Evolutionary conservation across 1,284 basidiomycete species (phyloP).

Genomic region (Coriolopsis trogii): DNA sequence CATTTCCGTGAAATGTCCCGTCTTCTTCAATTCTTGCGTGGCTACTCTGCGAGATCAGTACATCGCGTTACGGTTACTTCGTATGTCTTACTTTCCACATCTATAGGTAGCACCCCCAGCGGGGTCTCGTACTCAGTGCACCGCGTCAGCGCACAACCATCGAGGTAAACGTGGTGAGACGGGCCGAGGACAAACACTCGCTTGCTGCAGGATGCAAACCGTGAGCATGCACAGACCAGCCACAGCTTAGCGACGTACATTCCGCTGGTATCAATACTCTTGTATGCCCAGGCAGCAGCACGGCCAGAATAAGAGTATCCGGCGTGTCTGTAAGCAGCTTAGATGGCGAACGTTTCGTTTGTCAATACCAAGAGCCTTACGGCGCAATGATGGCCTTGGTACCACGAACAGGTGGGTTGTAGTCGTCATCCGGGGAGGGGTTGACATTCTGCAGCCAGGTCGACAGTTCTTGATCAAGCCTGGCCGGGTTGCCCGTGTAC

Average conservation of each 20-base stretch:
- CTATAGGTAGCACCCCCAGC: conserved; percentile 80
- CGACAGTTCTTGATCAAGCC: conserved; percentile 64
- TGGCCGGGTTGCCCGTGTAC: conserved; percentile 71
- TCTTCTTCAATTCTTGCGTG: conserved; percentile 67
- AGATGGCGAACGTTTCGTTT: conserved; percentile 10
- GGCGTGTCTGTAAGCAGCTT: conserved; percentile 73
- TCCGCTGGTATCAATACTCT: conserved; percentile 76
- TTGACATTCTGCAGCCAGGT: conserved; percentile 67
- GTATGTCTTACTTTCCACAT: conserved; percentile 69
- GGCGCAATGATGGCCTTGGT: conserved; percentile 97
- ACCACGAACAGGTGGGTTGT: conserved; percentile 65
- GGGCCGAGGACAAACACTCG: conserved; percentile 95
- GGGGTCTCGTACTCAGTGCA: conserved; percentile 86
- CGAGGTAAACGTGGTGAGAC: conserved; percentile 90
- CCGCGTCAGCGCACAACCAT: conserved; percentile 83
- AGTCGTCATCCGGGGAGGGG: conserved; percentile 47
- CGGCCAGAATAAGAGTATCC: conserved; percentile 96
- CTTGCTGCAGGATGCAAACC: conserved; percentile 60
- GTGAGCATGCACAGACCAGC: conserved; percentile 11
- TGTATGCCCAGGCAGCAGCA: conserved; percentile 96
- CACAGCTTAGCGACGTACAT: conserved; percentile 59
- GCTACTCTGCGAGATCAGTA: conserved; percentile 44
- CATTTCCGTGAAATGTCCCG: conserved; percentile 78
- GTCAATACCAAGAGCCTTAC: conserved; percentile 49
- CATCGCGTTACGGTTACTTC: neutral